phyloP scores from a whole-genome alignment of 495 filamentous ascomycete species.

The Penicillium mononematosum region DNA sequence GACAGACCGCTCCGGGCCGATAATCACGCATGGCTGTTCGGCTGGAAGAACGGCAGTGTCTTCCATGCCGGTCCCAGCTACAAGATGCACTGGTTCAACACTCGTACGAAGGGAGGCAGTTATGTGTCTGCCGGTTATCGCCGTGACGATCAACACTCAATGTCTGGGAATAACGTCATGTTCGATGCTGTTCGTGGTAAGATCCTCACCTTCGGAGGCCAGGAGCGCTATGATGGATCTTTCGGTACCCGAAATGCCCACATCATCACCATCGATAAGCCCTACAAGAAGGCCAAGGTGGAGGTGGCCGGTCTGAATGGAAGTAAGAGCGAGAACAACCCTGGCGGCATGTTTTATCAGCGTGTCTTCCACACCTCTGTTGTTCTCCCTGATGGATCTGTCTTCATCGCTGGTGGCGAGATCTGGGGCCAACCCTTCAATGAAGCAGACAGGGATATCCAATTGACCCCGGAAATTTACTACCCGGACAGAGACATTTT shows the following conservation, averaged over 20 bases:
- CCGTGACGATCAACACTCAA: conserved; percentile 48
- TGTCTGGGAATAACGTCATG: conserved; percentile 55
- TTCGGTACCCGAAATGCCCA: conserved; percentile 42
- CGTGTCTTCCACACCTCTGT: conserved; percentile 56
- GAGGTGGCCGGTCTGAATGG: conserved; percentile 18
- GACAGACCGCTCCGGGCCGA: conserved; percentile 14
- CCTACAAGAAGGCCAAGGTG: conserved; percentile 24
- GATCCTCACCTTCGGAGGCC: conserved; percentile 54
- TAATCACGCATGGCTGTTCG: conserved; percentile 54
- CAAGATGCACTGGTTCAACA: conserved; percentile 48
- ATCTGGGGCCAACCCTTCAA: conserved; percentile 46
- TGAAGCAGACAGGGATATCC: conserved; percentile 37
- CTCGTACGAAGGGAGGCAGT: conserved; percentile 37
- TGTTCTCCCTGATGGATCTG: conserved; percentile 56
- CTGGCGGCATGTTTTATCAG: conserved; percentile 39
- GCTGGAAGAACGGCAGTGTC: conserved; percentile 51
- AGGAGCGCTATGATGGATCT: conserved; percentile 41
- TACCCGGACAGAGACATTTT: conserved; percentile 44
- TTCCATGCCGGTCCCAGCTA: conserved; percentile 57
- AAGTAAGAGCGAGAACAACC: no score
- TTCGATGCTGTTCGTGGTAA: conserved; percentile 55
- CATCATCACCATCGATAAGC: conserved; percentile 46
- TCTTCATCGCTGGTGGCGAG: conserved; percentile 60
- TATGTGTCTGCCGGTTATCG: conserved; percentile 32
- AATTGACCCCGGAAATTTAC: conserved; percentile 51